Evolutionary conservation across 2,329 filamentous ascomycete species (phyloP).

Genomic region (Arachnomyces sp.): DNA sequence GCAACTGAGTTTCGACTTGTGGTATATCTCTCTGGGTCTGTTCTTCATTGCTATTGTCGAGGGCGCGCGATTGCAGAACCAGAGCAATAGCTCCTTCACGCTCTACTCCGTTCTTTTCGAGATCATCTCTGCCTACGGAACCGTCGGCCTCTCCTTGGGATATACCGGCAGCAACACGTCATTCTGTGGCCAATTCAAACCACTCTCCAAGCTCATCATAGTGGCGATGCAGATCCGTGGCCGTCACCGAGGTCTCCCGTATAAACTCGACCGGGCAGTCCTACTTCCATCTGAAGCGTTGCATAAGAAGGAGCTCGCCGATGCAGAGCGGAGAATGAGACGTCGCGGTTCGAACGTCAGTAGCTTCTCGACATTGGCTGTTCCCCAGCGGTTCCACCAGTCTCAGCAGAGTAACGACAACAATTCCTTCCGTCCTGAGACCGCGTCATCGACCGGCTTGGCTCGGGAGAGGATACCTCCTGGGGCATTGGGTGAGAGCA

Average conservation of each 20-base stretch:
- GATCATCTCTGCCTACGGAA: conserved; percentile 84
- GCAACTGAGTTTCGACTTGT: conserved; percentile 93
- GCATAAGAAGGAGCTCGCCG: conserved; percentile 50
- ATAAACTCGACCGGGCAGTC: conserved; percentile 62
- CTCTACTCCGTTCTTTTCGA: conserved; percentile 71
- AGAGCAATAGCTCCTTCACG: conserved; percentile 51
- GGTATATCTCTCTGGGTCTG: conserved; percentile 90
- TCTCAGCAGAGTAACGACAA: neutral
- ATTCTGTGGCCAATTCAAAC: conserved; percentile 72
- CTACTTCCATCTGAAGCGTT: conserved; percentile 58
- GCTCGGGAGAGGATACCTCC: neutral
- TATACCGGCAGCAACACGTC: conserved; percentile 68
- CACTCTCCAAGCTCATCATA: conserved; percentile 58
- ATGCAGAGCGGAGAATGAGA: conserved; percentile 39
- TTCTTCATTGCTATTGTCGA: conserved; percentile 91
- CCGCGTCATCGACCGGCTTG: conserved; percentile 3
- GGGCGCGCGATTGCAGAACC: conserved; percentile 58
- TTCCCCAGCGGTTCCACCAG: conserved; percentile 1
- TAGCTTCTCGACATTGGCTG: neutral
- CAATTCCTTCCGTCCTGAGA: neutral
- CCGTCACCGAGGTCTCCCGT: conserved; percentile 56
- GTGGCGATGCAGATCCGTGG: conserved; percentile 60
- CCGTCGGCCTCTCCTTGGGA: conserved; percentile 82
- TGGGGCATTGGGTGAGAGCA: neutral
- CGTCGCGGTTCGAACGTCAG: conserved; percentile 30